Evolutionary conservation across 1,284 basidiomycete genomes (phyloP), one percentile per base, ranked within the genome.

Genomic region (Heterobasidion irregulare): DNA sequence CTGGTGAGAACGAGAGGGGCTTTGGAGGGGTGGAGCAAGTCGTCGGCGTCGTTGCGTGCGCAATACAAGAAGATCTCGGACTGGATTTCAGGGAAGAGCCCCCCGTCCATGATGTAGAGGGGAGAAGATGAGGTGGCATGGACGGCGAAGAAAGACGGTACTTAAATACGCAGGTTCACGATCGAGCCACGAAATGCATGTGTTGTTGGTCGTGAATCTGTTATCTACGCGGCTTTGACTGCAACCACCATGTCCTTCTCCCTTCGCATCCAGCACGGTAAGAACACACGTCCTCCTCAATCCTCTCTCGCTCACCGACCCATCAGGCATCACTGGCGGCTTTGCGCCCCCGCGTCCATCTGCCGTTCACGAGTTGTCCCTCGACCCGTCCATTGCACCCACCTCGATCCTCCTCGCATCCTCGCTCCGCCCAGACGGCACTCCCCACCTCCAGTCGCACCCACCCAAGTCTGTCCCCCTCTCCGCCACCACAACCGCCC

Each of bases 281-380:
- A n/a, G 47, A 51, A 2, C 16, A 36, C 35, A 56, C n/a, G 9
- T 8, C n/a, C 38, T 52, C 32, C 44, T 43, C 47, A 50, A 33
- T 36, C 16, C 16, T 15, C 35, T 18, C 53, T 55, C 54, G 16
- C 36, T 26, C 18, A 50, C 49, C 32, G 32, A 46, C 43, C 47
- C 16, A 45, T 5, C 63, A 89, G 87, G 87, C 57, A 89, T 89
- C 65, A 68, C 72, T 10, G 87, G 87, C 46, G 88, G 88, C 46
- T 87, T 90, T 63, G 82, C 79, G 15, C 84, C 86, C 0, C 82
- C 87, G 2, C 82, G 73, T 7, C 83, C 84, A 5, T 70, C 69
- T 47, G 79, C 78, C 15, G 70, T 85, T 62, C 72, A 80, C 63
- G 75, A 73, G 34, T 64, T 89, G 61, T 75, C 78, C 15, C 69